Evolutionary conservation across 352 stramenopile species (phyloP).

Genomic region (Globisporangium radiosum): DNA sequence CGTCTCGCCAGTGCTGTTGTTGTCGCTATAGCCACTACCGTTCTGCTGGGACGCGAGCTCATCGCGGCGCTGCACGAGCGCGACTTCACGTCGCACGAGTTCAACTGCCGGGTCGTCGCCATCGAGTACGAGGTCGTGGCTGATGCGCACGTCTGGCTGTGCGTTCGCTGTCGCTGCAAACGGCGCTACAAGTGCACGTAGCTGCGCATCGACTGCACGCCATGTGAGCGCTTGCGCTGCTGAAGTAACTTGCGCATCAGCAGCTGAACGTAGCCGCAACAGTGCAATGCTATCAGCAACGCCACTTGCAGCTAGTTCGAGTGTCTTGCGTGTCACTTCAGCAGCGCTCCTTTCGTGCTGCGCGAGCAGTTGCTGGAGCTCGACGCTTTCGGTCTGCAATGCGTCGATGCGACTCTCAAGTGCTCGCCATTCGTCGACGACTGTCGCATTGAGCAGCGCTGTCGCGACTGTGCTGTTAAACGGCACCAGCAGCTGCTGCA

Average conservation of each 20-base stretch:
- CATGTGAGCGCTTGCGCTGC: neutral
- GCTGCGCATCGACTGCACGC: neutral
- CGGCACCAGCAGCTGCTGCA: neutral
- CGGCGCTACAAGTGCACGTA: neutral
- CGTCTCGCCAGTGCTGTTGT: neutral
- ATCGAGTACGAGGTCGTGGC: neutral
- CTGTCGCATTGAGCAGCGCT: neutral
- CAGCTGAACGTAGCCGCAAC: neutral
- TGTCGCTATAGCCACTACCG: neutral
- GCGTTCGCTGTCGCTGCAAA: no score
- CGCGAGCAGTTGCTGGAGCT: neutral
- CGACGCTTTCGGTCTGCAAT: neutral
- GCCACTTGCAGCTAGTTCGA: neutral
- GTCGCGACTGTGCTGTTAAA: neutral
- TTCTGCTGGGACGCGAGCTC: no score
- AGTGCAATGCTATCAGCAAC: neutral
- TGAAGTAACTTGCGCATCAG: neutral
- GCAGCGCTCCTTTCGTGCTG: neutral
- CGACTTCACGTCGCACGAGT: neutral
- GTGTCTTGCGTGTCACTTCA: neutral
- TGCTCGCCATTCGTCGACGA: neutral
- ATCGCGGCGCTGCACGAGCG: no score
- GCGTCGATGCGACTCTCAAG: neutral
- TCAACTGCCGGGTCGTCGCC: neutral
- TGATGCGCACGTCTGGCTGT: no score